A percentile compares a stretch with the other conserved stretches of the same genome.
phyloP scores from a whole-genome alignment of 2,329 filamentous ascomycete species.

The Coleophoma eucalyptorum region DNA sequence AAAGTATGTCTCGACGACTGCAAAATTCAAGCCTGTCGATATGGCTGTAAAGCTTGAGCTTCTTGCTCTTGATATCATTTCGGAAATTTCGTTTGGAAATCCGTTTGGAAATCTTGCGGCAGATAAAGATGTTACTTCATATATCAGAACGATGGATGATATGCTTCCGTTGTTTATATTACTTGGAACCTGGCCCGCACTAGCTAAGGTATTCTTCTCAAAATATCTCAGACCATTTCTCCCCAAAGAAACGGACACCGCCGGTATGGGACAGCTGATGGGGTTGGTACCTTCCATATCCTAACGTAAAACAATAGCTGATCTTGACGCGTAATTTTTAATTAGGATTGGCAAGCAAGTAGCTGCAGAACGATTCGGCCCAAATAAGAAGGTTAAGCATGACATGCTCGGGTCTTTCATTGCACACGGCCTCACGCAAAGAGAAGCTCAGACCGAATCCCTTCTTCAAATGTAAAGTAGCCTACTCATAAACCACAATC shows the following conservation, averaged over 20 bases:
- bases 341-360: slow-evolving; percentile 34
- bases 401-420: slow-evolving; percentile 52
- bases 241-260: no score
- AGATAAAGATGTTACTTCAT: slow-evolving; percentile 43
- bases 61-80: slow-evolving; percentile 50
- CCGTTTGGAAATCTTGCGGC: slow-evolving; percentile 42
- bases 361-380: slow-evolving; percentile 40
- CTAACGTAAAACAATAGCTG: slow-evolving; percentile 21
- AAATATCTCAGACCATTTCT: no score
- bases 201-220: no score
- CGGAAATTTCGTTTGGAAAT: slow-evolving; percentile 44
- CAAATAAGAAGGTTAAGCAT: slow-evolving; percentile 35
- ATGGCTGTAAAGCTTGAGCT: slow-evolving; percentile 45
- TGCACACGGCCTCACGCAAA: slow-evolving; percentile 13
- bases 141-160: slow-evolving; percentile 33
- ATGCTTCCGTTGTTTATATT: no score
- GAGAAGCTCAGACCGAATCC: slow-evolving; percentile 12
- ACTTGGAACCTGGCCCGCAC: no score
- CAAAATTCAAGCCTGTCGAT: slow-evolving; percentile 35
- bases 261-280: no score
- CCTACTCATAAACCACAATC: neutral
- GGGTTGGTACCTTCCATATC: slow-evolving; percentile 3
- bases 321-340: slow-evolving; percentile 13
- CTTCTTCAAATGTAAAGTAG: slow-evolving; percentile 11
- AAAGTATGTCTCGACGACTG: slow-evolving; percentile 40